phyloP scores from a whole-genome alignment of 768 basidiomycete genomes.

The Russula foetens region DNA sequence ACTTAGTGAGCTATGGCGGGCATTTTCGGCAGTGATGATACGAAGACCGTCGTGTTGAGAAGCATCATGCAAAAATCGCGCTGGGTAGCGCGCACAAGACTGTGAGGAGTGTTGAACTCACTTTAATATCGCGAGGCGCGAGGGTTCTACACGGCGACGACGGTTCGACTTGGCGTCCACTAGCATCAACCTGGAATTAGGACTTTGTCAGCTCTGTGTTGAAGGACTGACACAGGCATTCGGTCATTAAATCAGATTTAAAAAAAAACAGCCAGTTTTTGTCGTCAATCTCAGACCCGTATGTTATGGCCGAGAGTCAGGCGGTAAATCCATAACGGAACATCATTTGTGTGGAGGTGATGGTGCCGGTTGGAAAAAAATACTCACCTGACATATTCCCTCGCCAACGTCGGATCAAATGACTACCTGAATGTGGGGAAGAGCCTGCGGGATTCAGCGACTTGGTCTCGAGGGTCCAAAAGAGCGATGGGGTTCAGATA shows the following conservation, averaged over 20 bases:
- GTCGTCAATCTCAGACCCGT: constrained; percentile 49
- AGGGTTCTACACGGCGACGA: not conserved
- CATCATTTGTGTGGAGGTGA: constrained; percentile 36
- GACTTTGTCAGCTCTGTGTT: not conserved
- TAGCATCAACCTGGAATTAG: not conserved
- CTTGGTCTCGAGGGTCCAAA: not conserved
- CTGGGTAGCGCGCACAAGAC: not conserved
- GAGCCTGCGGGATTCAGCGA: not conserved
- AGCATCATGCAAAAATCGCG: constrained; percentile 46
- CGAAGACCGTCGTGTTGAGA: constrained; percentile 90
- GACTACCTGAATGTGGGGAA: not conserved
- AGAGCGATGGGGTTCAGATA: constrained; percentile 8
- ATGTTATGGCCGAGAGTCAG: constrained; percentile 41
- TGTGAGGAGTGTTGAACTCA: not conserved
- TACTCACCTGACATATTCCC: constrained; percentile 29
- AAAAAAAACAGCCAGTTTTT: constrained; percentile 71
- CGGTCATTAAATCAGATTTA: constrained; percentile 37
- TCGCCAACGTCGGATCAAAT: not conserved
- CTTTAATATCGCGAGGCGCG: not conserved
- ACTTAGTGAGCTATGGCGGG: constrained; percentile 85
- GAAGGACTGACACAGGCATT: not conserved
- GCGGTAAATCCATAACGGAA: constrained; percentile 78
- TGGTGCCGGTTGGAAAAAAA: constrained; percentile 9
- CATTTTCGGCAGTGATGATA: constrained; percentile 76
- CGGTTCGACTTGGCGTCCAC: not conserved